phyloP scores from a whole-genome alignment of 768 basidiomycete species.

The Mycena capillaripes region DNA sequence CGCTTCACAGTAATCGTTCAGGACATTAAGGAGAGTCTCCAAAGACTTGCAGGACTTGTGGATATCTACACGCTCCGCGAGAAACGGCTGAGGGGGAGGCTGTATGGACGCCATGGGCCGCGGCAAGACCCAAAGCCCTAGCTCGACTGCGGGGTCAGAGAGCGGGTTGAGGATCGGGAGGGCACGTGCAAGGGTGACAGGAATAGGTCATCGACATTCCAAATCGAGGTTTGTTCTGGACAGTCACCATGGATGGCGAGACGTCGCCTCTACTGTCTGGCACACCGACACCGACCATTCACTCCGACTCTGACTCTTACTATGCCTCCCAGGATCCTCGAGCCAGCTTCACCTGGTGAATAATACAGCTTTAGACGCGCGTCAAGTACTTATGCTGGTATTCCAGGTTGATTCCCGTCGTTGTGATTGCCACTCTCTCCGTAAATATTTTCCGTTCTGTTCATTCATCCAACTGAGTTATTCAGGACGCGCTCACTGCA shows the following conservation, averaged over 20 bases:
- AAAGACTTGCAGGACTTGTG: conserved; percentile 87
- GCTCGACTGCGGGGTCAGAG: not conserved
- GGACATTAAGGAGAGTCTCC: conserved; percentile 73
- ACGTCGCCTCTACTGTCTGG: conserved; percentile 28
- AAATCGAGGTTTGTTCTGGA: not conserved
- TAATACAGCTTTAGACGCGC: conserved; percentile 4
- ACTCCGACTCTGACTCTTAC: conserved; percentile 23
- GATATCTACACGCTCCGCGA: conserved; percentile 78
- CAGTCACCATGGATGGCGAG: conserved; percentile 25
- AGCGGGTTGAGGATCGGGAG: not conserved
- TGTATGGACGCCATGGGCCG: conserved; percentile 41
- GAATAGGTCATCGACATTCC: not conserved
- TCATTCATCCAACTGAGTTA: not conserved
- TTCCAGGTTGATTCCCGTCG: conserved; percentile 30
- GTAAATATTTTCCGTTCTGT: not conserved
- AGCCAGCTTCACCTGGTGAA: conserved; percentile 29
- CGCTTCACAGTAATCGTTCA: conserved; percentile 85
- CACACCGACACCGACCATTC: conserved; percentile 19
- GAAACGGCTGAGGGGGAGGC: conserved; percentile 37
- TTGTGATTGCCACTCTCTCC: conserved; percentile 23
- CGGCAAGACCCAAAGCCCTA: conserved; percentile 12
- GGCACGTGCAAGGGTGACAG: not conserved
- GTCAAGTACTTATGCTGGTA: not conserved
- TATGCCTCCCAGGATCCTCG: conserved; percentile 27
- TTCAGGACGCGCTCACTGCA: conserved; percentile 13